Evolutionary conservation across 2,329 filamentous ascomycete species (phyloP).

Genomic region (Ascosphaera pollenicola): DNA sequence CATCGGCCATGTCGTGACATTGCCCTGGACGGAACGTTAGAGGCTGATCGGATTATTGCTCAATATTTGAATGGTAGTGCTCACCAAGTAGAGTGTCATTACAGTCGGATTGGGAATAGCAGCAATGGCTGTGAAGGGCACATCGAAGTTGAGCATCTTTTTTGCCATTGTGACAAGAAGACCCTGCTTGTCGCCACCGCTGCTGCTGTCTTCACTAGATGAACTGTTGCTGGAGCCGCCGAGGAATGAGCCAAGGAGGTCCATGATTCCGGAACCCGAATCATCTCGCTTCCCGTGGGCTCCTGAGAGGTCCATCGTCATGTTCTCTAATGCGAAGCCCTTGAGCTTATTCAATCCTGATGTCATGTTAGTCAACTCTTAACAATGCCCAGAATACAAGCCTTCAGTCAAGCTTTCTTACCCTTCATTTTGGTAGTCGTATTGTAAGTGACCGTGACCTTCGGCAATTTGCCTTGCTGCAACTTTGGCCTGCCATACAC

Average conservation of each 20-base stretch:
- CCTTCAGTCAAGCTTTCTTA: neutral
- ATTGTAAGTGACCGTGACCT: conserved; percentile 30
- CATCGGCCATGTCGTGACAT: conserved; percentile 32
- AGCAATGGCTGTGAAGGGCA: conserved; percentile 11
- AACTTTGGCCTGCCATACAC: conserved; percentile 30
- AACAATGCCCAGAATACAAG: neutral
- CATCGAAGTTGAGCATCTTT: neutral
- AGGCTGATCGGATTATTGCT: conserved; percentile 2
- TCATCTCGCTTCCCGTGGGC: neutral
- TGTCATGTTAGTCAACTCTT: conserved; percentile 1
- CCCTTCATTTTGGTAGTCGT: conserved; percentile 35
- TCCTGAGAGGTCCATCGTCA: conserved; percentile 18
- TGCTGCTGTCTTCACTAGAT: conserved; percentile 21
- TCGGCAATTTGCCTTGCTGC: conserved; percentile 28
- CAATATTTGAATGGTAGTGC: neutral
- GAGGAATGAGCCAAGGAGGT: neutral
- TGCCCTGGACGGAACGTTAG: conserved; percentile 17
- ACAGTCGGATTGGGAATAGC: conserved; percentile 38
- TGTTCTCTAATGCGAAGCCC: conserved; percentile 19
- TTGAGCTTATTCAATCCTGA: conserved; percentile 34
- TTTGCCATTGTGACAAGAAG: neutral
- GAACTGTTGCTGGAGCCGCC: neutral
- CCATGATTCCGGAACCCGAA: neutral
- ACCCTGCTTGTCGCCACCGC: conserved; percentile 25
- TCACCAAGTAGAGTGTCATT: conserved; percentile 30